Evolutionary conservation across 345 rosid species (phyloP).

Genomic region (Lepidium didymum): DNA sequence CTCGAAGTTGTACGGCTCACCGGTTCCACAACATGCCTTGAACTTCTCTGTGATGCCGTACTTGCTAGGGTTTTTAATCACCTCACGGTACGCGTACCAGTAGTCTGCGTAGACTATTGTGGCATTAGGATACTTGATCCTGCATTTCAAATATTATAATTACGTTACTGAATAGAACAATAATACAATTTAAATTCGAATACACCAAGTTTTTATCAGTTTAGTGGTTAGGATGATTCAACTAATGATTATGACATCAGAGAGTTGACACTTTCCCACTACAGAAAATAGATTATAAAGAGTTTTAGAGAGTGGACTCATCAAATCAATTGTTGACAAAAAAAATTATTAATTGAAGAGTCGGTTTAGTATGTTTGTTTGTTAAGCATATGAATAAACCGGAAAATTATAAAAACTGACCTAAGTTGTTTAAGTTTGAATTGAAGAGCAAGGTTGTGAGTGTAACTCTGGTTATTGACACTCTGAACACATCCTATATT

Average conservation of each 20-base stretch:
- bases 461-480: slow-evolving; percentile 43
- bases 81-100: slow-evolving; percentile 63
- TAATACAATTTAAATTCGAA: too few species aligned
- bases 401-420: slow-evolving; percentile 17
- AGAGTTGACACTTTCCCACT: too few species aligned
- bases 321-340: too few species aligned
- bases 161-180: neutral
- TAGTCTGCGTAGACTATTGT: slow-evolving; percentile 63
- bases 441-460: slow-evolving; percentile 50
- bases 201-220: too few species aligned
- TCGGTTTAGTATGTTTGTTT: neutral
- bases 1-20: slow-evolving; percentile 60
- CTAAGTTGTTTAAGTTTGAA: slow-evolving; percentile 39
- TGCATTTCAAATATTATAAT: neutral
- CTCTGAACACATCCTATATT: slow-evolving; percentile 70
- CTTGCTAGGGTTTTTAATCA: slow-evolving; percentile 40
- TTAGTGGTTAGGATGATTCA: too few species aligned
- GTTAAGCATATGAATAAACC: too few species aligned
- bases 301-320: too few species aligned
- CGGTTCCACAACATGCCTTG: slow-evolving; percentile 78
- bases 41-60: slow-evolving; percentile 65
- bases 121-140: slow-evolving; percentile 50
- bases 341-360: neutral
- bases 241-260: too few species aligned
- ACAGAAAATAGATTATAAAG: too few species aligned